Base-by-base conservation (phyloP, 1,284 basidiomycete species). In the Pseudozyma sp. region DNA sequence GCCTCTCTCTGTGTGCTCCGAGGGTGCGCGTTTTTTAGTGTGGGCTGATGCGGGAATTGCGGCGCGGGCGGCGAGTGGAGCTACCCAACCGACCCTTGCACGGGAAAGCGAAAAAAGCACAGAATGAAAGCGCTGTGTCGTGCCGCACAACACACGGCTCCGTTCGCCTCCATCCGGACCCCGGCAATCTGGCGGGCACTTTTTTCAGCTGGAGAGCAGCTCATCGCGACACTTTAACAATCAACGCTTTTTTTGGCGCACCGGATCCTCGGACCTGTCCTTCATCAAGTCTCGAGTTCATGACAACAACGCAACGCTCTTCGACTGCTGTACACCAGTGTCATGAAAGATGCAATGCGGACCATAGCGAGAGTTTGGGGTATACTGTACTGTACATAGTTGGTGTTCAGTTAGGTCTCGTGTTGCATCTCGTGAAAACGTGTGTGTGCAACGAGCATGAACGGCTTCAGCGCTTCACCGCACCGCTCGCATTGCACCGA, bases 401-500 rank as follows among this genome's bases (percentile, higher is more conserved):
- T 4, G 1, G 16, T n/a, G 40, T 42, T 13, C 10, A 2, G 9
- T 13, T 56, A 45, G 3, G 31, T 24, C 4, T 46, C 33, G 30
- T 19, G 31, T n/a, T 59, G 43, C 30, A 63, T n/a, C 39, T 69
- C 47, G 44, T 69, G 67, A 35, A 60, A 69, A 2, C 68, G 58
- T 5, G 17, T 19, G 19, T 71, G 68, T 13, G 68, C 63, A 8
- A 54, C 33, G 9, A 46, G 48, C 59, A 65, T 59, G 48, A 58
- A 71, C n/a, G 53, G 57, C 13, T 57, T 57, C 6, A 55, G 17
- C 16, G 19, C 4, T 30, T 68, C 66, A 7, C 34, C 30, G 51
- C 66, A 68, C 5, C 45, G 54, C 11, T 66, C 47, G 59, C 63
- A 71, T 14, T 30, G 47, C 0, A 55, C 43, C 33, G 34, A 13